A percentile compares a stretch with the other conserved stretches of the same genome.
These are phyloP conservation scores for Pezicula carpinea DNA, from an alignment of 2,329 filamentous ascomycete genomes.

Conservation along the genomic window DNA sequence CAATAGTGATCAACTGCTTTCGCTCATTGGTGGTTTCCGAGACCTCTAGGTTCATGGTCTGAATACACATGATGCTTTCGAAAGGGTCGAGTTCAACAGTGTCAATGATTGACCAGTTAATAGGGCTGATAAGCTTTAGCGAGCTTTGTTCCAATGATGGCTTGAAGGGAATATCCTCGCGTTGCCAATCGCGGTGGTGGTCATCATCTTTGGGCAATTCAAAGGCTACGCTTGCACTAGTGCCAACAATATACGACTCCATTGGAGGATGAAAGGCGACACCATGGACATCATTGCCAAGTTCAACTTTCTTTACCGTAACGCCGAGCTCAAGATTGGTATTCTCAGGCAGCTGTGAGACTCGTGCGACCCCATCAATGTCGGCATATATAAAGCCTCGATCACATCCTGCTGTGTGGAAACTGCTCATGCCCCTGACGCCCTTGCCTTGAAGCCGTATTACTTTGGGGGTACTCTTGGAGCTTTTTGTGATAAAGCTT, in stretches of 20 bases:
- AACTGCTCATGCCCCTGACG: constrained; percentile 67
- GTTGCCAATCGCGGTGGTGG: constrained; percentile 71
- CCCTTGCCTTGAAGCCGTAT: constrained; percentile 65
- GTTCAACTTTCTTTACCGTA: constrained; percentile 64
- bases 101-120: constrained; percentile 75
- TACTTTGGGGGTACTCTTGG: constrained; percentile 71
- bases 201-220: constrained; percentile 84
- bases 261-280: constrained; percentile 74
- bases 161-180: constrained; percentile 57
- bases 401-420: constrained; percentile 74
- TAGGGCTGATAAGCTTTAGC: constrained; percentile 74
- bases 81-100: constrained; percentile 66
- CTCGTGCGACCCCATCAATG: constrained; percentile 63
- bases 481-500: constrained; percentile 76
- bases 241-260: constrained; percentile 72
- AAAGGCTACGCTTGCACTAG: constrained; percentile 64
- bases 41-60: constrained; percentile 79
- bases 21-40: constrained; percentile 89
- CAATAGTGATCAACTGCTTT: constrained; percentile 75
- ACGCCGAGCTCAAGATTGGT: constrained; percentile 73
- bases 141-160: constrained; percentile 69
- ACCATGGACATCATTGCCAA: constrained; percentile 66
- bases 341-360: constrained; percentile 65
- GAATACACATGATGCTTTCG: constrained; percentile 77
- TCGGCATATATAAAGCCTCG: constrained; percentile 82